Base-by-base conservation (phyloP, 1,139 yeast genomes). In the Zhuliangozyma parablackwelliae region DNA sequence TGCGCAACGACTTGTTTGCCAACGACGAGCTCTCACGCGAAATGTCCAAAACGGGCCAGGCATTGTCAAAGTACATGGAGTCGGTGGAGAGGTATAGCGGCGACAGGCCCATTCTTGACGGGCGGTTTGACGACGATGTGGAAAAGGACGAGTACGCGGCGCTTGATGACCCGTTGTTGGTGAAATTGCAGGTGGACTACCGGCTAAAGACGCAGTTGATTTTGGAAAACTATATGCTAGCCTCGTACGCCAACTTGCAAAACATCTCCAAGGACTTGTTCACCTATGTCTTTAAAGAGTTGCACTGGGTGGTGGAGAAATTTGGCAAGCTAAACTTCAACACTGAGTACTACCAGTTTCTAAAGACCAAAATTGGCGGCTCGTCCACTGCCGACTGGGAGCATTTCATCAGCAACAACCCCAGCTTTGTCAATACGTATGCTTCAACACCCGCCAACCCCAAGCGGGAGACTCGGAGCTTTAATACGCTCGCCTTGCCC, bases 1-100 rank as follows among this genome's bases (percentile, higher is more conserved):
- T 70, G 44, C 65, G 61, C 35, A 69, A 70, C 47, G 75, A 70
- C 20, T 58, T 72, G 2, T 70, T 70, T 50, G 65, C 71, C 23
- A 69, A 67, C 46, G 50, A 60, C 26, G 57, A 58, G 5, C 50
- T 69, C 28, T 49, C 60, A 12, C 65, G 56, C 35, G 75, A 70
- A 43, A 64, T 70, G 27, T 61, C 70, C 40, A 55, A 56, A 26
- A 67, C 75, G 2, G 76, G 76, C 3, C 51, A 58, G 33, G 48
- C 59, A 6, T 50, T 70, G 39, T 56, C 56, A 27, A 51, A 51
- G 25, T 70, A 64, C 44, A 59, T 54, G 49, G 43, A 51, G 21
- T 49, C 72, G 1, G 50, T 69, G 8, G 72, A 66, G 42, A 48
- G 59, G 25, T 69, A 69, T 44, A 59, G 60, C 34, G 51, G 48